phyloP scores from a whole-genome alignment of 2,329 filamentous ascomycete genomes.

The Teratosphaeria pseudoeucalypti region DNA sequence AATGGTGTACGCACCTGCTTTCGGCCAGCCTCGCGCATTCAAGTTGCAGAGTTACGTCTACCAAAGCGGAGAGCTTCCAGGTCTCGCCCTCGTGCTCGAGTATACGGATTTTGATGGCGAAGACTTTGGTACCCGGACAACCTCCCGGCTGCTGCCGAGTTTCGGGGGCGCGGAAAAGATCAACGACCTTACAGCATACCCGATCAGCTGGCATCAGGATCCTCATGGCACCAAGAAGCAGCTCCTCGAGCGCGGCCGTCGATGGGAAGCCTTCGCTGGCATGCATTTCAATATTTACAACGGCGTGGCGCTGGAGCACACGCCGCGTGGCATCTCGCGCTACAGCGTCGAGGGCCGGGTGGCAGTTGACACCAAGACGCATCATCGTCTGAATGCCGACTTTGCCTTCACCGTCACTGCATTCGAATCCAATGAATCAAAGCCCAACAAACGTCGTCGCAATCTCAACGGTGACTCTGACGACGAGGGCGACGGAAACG shows the following conservation, averaged over 20 bases:
- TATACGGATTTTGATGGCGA: constrained; percentile 28
- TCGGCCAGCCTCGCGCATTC: constrained; percentile 23
- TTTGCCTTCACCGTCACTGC: constrained; percentile 13
- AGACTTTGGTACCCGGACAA: constrained; percentile 14
- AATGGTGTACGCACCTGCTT: constrained; percentile 17
- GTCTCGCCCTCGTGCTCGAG: constrained; percentile 17
- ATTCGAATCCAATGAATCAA: constrained; percentile 13
- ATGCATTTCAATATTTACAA: constrained; percentile 19
- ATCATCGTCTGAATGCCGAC: constrained; percentile 19
- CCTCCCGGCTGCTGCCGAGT: constrained; percentile 6
- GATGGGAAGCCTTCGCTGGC: constrained; percentile 17
- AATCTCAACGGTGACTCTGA: constrained; percentile 13
- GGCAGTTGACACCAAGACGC: constrained; percentile 20
- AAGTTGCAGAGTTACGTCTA: constrained; percentile 22
- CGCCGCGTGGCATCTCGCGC: constrained; percentile 8
- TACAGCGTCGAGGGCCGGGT: constrained; percentile 20
- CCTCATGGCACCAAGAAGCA: constrained; percentile 7
- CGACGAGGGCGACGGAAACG: constrained; percentile 8
- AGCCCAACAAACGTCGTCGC: constrained; percentile 9
- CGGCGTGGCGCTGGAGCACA: constrained; percentile 17
- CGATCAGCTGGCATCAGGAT: constrained; percentile 12
- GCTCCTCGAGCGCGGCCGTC: constrained; percentile 16
- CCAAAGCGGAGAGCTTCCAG: constrained; percentile 11
- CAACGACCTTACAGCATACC: constrained; percentile 16
- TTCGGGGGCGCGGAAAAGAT: constrained; percentile 16